Base-by-base conservation (phyloP, 2,329 filamentous ascomycete species). In the Mycogone perniciosa region DNA sequence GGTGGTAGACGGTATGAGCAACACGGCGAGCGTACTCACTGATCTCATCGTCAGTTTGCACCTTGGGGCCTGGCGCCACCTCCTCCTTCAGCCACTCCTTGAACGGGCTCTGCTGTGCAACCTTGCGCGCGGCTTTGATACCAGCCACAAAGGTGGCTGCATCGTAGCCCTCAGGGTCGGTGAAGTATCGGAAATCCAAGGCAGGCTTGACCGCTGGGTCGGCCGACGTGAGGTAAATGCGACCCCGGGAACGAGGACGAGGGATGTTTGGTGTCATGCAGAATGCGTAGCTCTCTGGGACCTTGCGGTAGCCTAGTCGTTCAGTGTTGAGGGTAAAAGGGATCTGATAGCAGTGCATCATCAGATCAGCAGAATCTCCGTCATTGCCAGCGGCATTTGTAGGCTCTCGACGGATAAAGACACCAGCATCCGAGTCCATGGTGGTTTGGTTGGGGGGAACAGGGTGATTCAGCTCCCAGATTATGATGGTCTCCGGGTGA, bases 311-410 rank as follows among this genome's bases (percentile, higher is more conserved):
- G 58, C 89, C 89, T 8, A 96, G 78, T 38, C 88, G 84, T 50
- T 79, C 73, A 1, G 89, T 96, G 77, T 95, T 95, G 59, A 90
- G 81, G 56, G 85, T 88, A 72, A 95, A 95, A 48, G 89, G 89
- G 59, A 95, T 95, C 71, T 95, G 90, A 75, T 95, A 95, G 79
- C 89, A 95, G 74, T 95, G 89, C 86, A 93, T 93, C 90, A 95
- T 95, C 62, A 95, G 73, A 64, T 96, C 90, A 56, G 86, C 87
- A 50, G 88, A 84, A 55, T 86, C 80, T 47, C 86, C 86, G 60
- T 95, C 89, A 57, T 75, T 77, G 56, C 76, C 76, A 6, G 71
- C 67, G 2, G 88, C 86, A 63, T 91, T 83, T 60, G 81, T 75
- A 10, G 76, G 66, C 69, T 95, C 84, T 53, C 89, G 86, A 55